These are phyloP conservation scores for Beauveria sp. DNA, from an alignment of 2,329 filamentous ascomycete species.

Conservation along the genomic window DNA sequence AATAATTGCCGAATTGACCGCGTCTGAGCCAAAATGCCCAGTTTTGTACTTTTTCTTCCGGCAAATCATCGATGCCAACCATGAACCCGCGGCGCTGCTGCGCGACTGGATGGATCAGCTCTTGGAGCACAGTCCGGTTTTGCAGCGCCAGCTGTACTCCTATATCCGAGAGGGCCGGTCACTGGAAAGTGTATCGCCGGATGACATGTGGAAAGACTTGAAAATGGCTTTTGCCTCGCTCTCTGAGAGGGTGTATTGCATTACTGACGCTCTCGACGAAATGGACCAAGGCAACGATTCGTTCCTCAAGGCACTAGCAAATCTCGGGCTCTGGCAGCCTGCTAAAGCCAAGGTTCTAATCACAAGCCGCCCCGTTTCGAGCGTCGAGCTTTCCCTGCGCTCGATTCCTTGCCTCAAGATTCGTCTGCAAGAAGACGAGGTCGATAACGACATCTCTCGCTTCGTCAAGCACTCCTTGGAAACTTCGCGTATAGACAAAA, in stretches of 20 bases:
- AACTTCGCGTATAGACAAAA: background rate
- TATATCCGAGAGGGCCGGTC: slow-evolving; percentile 15
- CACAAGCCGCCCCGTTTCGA: slow-evolving; percentile 32
- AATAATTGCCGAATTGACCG: slow-evolving; percentile 14
- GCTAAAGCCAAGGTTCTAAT: slow-evolving; percentile 31
- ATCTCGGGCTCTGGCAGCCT: slow-evolving; percentile 24
- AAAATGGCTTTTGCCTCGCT: slow-evolving; percentile 15
- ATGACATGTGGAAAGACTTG: slow-evolving; percentile 4
- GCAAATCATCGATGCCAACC: slow-evolving; percentile 29
- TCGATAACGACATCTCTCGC: slow-evolving; percentile 2
- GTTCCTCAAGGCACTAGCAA: slow-evolving; percentile 26
- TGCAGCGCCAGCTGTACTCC: slow-evolving; percentile 24
- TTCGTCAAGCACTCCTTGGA: background rate
- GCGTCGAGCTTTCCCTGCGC: slow-evolving; percentile 24
- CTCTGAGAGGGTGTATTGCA: slow-evolving; percentile 25
- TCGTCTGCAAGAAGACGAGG: slow-evolving; percentile 20
- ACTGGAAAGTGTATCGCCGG: background rate
- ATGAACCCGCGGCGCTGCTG: slow-evolving; percentile 21
- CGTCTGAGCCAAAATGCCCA: slow-evolving; percentile 12
- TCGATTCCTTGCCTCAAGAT: slow-evolving; percentile 21
- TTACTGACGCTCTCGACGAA: slow-evolving; percentile 39
- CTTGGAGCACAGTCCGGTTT: slow-evolving; percentile 21
- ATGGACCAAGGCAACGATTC: slow-evolving; percentile 31
- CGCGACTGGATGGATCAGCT: slow-evolving; percentile 29
- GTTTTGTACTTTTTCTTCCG: slow-evolving; percentile 33